Base-by-base conservation (phyloP, 2,329 filamentous ascomycete genomes). In the Aspergillus vadensis region DNA sequence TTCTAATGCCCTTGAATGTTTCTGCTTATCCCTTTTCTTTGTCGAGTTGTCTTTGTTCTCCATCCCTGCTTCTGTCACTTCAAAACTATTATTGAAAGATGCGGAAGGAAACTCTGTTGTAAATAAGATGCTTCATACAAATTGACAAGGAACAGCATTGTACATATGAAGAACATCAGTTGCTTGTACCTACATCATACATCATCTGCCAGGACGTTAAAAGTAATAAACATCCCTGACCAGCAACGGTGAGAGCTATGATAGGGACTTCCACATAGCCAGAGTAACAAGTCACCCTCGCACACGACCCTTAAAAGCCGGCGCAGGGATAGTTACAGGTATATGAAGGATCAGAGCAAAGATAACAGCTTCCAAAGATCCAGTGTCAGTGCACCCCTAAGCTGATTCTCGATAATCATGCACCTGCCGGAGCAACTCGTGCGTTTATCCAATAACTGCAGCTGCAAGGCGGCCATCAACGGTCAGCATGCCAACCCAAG, bases 111-210 rank as follows among this genome's bases (percentile, higher is more conserved):
- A 38, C 21, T 7, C 41, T 43, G 54, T 67, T 70, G 65, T 69
- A 70, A 64, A 70, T 70, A 68, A 59, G 64, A 65, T 44, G 58
- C n/a, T 66, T 47, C 38, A 60, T 10, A 53, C 6, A 61, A 47
- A 43, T 55, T 59, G 19, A 57, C 36, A 39, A 30, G 15, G 14
- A 15, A 53, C 52, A 39, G 41, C 47, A 53, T 23, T 59, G 39
- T 47, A 68, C 60, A 58, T 64, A 38, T 14, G 14, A 27, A 23
- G 44, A 38, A 8, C 17, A 21, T 9, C 27, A n/a, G 7, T 41
- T 47, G 32, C 32, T 43, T 27, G 52, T n/a, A 27, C 38, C 9
- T 17, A n/a, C 12, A 44, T 30, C 12, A 9, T 39, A 25, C 23
- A 41, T 30, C 23, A 15, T 7, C 10, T 41, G 15, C 43, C 21